A percentile compares a stretch with the other conserved stretches of the same genome.
Conservation (phyloP, 2,329 filamentous ascomycete species). For the Hirsutella rhossiliensis region DNA sequence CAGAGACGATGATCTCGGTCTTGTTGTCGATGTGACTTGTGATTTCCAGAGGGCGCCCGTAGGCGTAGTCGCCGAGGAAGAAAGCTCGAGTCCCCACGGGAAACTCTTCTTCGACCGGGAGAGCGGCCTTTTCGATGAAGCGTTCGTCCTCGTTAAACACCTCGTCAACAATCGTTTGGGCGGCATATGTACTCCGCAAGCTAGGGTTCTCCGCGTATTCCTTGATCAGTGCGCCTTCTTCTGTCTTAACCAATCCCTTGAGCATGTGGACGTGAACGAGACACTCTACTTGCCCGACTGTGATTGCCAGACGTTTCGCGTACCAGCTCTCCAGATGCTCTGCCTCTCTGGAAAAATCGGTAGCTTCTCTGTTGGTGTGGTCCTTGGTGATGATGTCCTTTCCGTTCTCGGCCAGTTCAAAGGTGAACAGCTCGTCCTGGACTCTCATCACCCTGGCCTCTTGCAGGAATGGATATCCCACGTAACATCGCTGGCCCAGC, state of each 20-base stretch:
- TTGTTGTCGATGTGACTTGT: conserved; percentile 62
- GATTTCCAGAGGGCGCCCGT: conserved; percentile 81
- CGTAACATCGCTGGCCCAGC: conserved; percentile 75
- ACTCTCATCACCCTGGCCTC: conserved; percentile 85
- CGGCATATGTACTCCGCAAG: conserved; percentile 79
- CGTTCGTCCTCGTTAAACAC: conserved; percentile 85
- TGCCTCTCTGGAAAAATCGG: conserved; percentile 75
- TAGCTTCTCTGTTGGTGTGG: conserved; percentile 64
- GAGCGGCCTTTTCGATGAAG: conserved; percentile 80
- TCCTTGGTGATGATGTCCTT: conserved; percentile 54
- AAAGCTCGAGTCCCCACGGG: conserved; percentile 74
- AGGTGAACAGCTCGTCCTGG: conserved; percentile 88
- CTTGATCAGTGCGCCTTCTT: conserved; percentile 83
- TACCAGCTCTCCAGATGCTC: conserved; percentile 76
- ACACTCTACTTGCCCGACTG: conserved; percentile 78
- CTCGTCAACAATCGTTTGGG: conserved; percentile 80
- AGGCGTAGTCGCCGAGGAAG: conserved; percentile 88
- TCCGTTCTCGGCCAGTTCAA: conserved; percentile 56
- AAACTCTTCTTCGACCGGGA: conserved; percentile 87
- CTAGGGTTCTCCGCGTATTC: conserved; percentile 82
- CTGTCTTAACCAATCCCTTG: conserved; percentile 79
- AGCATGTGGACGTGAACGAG: conserved; percentile 89
- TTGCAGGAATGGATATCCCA: conserved; percentile 90
- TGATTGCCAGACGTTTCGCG: conserved; percentile 79
- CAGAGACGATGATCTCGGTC: conserved; percentile 67